Evolutionary conservation across 2,329 filamentous ascomycete species (phyloP).

Genomic region (Pseudogymnoascus sp.): DNA sequence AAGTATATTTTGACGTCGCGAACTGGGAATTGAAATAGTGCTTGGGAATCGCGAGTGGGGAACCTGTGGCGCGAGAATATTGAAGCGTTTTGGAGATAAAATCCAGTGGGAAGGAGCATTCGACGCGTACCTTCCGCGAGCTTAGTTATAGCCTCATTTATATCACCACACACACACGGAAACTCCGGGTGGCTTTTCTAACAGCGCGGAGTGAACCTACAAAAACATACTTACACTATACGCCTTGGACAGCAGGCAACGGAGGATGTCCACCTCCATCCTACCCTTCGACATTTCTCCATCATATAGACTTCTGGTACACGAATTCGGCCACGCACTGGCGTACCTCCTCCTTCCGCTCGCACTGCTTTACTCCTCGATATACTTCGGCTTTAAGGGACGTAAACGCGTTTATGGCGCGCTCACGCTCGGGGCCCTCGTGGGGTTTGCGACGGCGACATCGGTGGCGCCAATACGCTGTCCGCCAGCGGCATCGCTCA

Average conservation of each 20-base stretch:
- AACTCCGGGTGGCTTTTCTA: not conserved
- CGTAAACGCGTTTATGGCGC: constrained; percentile 18
- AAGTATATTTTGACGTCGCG: not conserved
- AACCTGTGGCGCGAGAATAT: not conserved
- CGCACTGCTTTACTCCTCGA: constrained; percentile 26
- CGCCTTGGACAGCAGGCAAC: not conserved
- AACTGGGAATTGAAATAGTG: not conserved
- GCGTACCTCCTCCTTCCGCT: constrained; percentile 23
- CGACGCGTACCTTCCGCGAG: not conserved
- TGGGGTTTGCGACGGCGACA: constrained; percentile 22
- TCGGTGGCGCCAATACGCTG: constrained; percentile 27
- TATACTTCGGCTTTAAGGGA: constrained; percentile 25
- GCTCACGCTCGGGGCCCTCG: constrained; percentile 20
- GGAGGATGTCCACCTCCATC: constrained; percentile 11
- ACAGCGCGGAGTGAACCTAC: not conserved
- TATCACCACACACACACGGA: not conserved
- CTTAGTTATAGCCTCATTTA: not conserved
- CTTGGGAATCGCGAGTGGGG: not conserved
- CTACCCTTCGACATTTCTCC: constrained; percentile 17
- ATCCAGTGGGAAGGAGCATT: not conserved
- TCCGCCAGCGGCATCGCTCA: constrained; percentile 25
- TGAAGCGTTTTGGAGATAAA: not conserved
- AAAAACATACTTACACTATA: not conserved
- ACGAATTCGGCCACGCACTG: constrained; percentile 22
- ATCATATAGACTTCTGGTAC: constrained; percentile 18